A percentile compares a stretch with the other conserved stretches of the same genome.
Conservation (phyloP, 352 stramenopile species). For the Thalassiosira pacifica region DNA sequence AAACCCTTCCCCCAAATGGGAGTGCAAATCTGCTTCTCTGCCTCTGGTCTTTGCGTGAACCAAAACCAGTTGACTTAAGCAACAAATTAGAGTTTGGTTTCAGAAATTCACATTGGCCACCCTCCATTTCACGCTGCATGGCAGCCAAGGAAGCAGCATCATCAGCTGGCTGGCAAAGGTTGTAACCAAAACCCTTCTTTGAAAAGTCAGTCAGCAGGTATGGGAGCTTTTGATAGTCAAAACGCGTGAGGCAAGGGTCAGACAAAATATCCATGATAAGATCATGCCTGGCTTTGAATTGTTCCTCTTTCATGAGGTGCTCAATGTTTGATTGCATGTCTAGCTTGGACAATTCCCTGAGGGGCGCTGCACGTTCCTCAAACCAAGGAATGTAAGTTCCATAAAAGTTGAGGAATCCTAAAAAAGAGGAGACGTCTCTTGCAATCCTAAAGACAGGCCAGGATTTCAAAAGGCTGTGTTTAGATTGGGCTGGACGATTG, state of each 20-base stretch:
- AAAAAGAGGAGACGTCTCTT: neutral
- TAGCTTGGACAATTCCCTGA: neutral
- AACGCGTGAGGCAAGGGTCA: conserved; percentile 9
- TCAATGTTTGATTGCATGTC: neutral
- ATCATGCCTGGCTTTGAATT: neutral
- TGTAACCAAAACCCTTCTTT: no score
- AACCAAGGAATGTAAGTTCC: neutral
- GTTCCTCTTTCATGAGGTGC: neutral
- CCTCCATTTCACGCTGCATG: neutral
- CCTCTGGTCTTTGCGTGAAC: neutral
- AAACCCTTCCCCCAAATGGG: no score
- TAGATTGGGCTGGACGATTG: conserved; percentile 14
- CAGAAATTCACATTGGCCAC: neutral
- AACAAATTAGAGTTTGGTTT: neutral
- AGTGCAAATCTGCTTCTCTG: no score
- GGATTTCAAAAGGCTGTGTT: neutral
- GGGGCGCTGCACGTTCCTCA: neutral
- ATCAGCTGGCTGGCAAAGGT: no score
- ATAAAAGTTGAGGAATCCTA: conserved; percentile 10
- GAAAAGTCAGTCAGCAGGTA: no score
- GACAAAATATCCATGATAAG: neutral
- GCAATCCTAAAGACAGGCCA: neutral
- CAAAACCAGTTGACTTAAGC: neutral
- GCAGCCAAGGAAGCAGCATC: conserved; percentile 1
- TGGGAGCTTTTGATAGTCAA: neutral